Base-by-base conservation (phyloP, 148 eudicot genomes). In the Vaccinium myrtillus region DNA sequence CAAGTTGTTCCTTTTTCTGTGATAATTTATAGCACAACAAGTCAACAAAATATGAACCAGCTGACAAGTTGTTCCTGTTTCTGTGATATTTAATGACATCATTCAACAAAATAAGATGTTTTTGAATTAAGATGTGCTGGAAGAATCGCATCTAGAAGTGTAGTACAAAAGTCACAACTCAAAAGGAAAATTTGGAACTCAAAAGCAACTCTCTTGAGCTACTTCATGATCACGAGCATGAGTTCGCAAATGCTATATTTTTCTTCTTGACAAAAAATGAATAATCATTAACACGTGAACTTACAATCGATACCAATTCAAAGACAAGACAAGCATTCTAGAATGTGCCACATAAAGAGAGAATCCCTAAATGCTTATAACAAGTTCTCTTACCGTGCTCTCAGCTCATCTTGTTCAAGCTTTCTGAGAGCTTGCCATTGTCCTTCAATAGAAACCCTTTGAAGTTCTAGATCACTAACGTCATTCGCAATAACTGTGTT, bases 371-470 rank as follows among this genome's bases (percentile, higher is more conserved):
- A 23, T 39, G 7, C 46, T 77, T 36, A 9, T 2, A 75, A 46
- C 70, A 79, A 15, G 48, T 83, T 49, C 80, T 75, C 94, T 89
- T 88, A 94, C 5, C 88, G 91, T 80, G 93, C 92, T 82, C 88
- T 92, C 70, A 86, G 80, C 56, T 84, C 91, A 80, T 92, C 93
- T 84, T 89, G 91, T 83, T 88, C 92, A 75, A 89, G 77, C 86
- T 93, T 96, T 88, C 87, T 91, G 87, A 92, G 83, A 81, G 32
- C 71, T 80, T 88, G 89, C 78, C 87, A 83, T 81, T 87, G 84
- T 50, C 93, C 94, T 87, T 96, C 97, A 81, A 92, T 82, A 39
- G 89, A 89, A 61, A 86, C 76, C 78, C 88, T 89, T 87, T 93
- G 92, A 49, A 81, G 84, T 85, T 92, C 97, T 75, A 93, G 87